These are phyloP conservation scores for Picea glauca DNA, from an alignment of 75 land plant genomes.

Conservation along the genomic window DNA sequence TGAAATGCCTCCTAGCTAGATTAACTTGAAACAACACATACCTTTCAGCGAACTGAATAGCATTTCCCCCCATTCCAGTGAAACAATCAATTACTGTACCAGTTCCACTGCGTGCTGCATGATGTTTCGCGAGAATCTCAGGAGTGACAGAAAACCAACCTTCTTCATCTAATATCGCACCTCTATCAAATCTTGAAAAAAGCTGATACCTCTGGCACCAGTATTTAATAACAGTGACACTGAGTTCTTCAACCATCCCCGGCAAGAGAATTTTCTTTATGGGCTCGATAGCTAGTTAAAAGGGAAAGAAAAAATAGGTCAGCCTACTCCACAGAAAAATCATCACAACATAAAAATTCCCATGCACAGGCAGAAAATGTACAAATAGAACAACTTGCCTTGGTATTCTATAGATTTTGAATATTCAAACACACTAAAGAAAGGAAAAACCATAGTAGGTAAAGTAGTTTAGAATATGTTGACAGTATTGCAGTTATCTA, in stretches of 20 bases:
- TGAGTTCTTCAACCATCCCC: constrained; percentile 20
- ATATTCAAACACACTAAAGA: too few relatives aligned
- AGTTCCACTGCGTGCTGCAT: constrained; percentile 37
- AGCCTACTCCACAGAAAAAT: too few relatives aligned
- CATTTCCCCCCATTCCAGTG: constrained; percentile 78
- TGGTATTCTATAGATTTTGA: too few relatives aligned
- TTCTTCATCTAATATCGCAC: constrained; percentile 74
- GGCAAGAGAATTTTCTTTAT: not conserved
- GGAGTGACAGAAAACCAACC: constrained; percentile 88
- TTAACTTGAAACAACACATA: constrained; percentile 15
- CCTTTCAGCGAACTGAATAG: constrained; percentile 75
- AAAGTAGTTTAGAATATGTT: too few relatives aligned
- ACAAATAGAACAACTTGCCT: too few relatives aligned
- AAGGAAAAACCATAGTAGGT: too few relatives aligned
- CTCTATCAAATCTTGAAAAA: constrained; percentile 60
- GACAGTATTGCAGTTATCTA: too few relatives aligned
- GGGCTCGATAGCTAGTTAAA: not conserved
- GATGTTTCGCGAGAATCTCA: constrained; percentile 57
- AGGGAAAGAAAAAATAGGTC: not conserved
- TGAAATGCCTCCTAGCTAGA: too few relatives aligned
- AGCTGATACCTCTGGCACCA: constrained; percentile 64
- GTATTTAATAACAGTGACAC: constrained; percentile 37
- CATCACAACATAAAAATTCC: too few relatives aligned
- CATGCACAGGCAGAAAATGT: too few relatives aligned
- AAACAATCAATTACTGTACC: constrained; percentile 53